Base-by-base conservation (phyloP, 371 early-diverging fungal genomes). In the Actinomortierella ambigua region DNA sequence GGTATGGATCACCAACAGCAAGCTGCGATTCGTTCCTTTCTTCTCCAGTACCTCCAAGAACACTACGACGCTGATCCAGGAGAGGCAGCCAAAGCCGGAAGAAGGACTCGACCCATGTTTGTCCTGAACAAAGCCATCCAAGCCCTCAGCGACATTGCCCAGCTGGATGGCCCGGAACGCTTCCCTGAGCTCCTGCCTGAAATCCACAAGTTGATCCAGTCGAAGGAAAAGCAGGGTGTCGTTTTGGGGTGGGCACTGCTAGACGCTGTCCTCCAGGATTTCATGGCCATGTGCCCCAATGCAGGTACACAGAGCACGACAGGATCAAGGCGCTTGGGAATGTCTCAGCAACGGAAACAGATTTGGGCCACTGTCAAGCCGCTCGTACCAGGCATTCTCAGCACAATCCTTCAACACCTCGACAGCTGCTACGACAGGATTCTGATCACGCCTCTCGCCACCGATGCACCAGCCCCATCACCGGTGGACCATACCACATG, bases 91-190 rank as follows among this genome's bases (percentile, higher is more conserved):
- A 34, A 34, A 11, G 34, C 34, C 11, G 34, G 34, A 34, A 34
- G 11, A 34, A 34, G 34, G 11, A 34, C 34, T 6, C 34, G 34
- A 34, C 61, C 73, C 0, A 26, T 63, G 39, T 66, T 71, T 62
- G 73, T 71, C 15, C 48, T 62, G 47, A 71, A 71, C 29, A 71
- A 71, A 52, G 67, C 66, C 17, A 54, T 71, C 26, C 73, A 71
- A 47, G 57, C 66, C 28, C 15, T 71, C 26, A 59, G 63, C 5
- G 73, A 71, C 39, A 59, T 71, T 42, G 73, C 73, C 24, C 49
- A 66, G 29, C 50, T 60, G 51, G 73, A 71, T 53, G 65, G 73
- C 66, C 73, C 73, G 4, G 63, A 62, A 50, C 66, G 67, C 8
- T 71, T 62, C 50, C 73, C 57, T 27, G 73, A 63, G n/a, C 59